These are phyloP conservation scores for Vaccinium darrowii DNA, from an alignment of 148 eudicot species.

Conservation along the genomic window DNA sequence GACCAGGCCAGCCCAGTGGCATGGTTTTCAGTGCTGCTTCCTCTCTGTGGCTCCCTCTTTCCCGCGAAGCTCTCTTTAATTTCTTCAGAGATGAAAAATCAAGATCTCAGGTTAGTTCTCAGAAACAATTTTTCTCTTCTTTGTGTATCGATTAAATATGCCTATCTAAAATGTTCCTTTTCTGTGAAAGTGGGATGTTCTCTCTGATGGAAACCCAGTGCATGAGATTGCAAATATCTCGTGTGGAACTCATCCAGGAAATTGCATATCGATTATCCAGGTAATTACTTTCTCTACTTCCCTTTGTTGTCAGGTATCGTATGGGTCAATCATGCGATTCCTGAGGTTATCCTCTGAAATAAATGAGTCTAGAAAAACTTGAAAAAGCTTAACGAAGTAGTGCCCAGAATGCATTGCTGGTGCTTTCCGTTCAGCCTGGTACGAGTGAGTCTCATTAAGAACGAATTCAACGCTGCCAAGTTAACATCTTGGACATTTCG, in stretches of 20 bases:
- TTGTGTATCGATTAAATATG: no score
- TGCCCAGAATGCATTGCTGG: neutral
- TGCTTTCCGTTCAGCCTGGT: neutral
- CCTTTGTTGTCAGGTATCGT: neutral
- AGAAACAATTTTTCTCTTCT: neutral
- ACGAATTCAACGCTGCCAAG: neutral
- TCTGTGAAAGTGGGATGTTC: conserved; percentile 51
- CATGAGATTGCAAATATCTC: conserved; percentile 30
- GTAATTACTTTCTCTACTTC: conserved; percentile 21
- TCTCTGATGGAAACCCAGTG: conserved; percentile 33
- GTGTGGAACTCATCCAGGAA: conserved; percentile 40
- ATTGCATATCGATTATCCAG: conserved; percentile 51
- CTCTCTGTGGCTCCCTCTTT: conserved; percentile 56
- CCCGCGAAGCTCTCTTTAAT: conserved; percentile 29
- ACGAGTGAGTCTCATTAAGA: neutral
- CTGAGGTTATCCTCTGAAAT: neutral
- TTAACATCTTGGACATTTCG: neutral
- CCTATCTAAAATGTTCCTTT: neutral
- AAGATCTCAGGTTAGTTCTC: conserved; percentile 38
- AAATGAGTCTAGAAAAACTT: neutral
- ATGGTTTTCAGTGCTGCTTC: conserved; percentile 36
- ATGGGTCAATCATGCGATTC: neutral
- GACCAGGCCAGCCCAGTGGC: conserved; percentile 33
- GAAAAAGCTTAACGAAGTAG: neutral
- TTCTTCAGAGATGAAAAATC: conserved; percentile 40